Base-by-base conservation (phyloP, 768 basidiomycete genomes). In the Mycena maculata region DNA sequence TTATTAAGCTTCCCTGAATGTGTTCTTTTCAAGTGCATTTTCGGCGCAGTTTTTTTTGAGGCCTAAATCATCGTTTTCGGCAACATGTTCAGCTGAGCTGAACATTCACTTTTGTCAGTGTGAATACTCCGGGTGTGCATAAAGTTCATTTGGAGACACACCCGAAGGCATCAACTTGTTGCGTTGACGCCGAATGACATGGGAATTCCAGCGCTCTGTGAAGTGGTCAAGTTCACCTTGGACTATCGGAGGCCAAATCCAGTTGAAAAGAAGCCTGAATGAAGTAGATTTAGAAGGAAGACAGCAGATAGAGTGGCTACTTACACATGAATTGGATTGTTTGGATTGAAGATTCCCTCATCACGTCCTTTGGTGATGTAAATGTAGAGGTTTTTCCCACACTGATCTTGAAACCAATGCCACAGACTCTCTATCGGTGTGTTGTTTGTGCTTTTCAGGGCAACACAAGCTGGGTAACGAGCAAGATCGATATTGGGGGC, bases 361-460 rank as follows among this genome's bases (percentile, higher is more conserved):
- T 45, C 56, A 28, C 28, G 63, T 11, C 73, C 73, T 3, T 52
- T 36, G 3, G 56, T 58, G 33, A 76, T 69, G 15, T 62, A 39
- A 23, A 74, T 66, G 47, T 58, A 67, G 44, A 76, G 60, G 62
- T 73, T 73, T 13, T 53, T 36, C 2, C 75, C 75, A 27, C 50
- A 65, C 8, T 50, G 70, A 16, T 73, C 41, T 10, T 59, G 71
- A 15, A 75, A 73, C 77, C 77, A 76, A 42, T 72, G 71, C 76
- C 77, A 77, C 2, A 71, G 50, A 16, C 71, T 69, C 60, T 78
- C 74, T 36, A 76, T 76, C 3, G 72, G 70, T 9, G 75, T 78
- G 54, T 76, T 76, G 31, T 73, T 70, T 7, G 71, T 62, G 42
- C 74, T 76, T 31, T 55, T 63, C 39, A 78, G 33, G 18, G 71